Evolutionary conservation across 768 basidiomycete genomes (phyloP), one percentile per base, ranked within the genome.

Genomic region (Hygrophorus pudorinus): DNA sequence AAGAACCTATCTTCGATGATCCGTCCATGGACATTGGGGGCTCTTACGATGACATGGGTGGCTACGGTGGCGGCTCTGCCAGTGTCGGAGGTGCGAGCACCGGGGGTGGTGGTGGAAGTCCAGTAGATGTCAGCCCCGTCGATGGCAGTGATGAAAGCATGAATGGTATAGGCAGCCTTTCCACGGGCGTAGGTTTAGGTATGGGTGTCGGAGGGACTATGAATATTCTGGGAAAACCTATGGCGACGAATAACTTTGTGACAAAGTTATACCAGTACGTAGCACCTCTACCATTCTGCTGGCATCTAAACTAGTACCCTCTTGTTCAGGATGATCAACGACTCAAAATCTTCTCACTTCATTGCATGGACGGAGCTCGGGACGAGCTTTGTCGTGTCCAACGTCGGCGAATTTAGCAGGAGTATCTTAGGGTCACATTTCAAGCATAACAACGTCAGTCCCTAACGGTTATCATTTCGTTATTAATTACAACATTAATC

Each of bases 401-500:
- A 87, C 48, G 84, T 86, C 38, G 82, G 83, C 59, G 85, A 88
- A 58, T 90, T 91, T 59, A 87, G 85, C 52, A 70, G 85, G 48
- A 85, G 77, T 55, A 88, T 89, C 52, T 70, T 91, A 24, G 86
- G 86, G 2, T 78, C 81, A 2, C 87, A 91, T 58, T 91, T 90
- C 65, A 90, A 89, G 62, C 88, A 91, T 64, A 89, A 88, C 60
- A 89, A 89, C 58, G 85, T 85, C 48, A 45, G 83, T 65, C 16
- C 45, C 17, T 31, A 30, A 29, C 39, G 42, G 46, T 37, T 39
- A 47, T 46, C 21, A 33, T 33, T 45, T 13, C 14, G n/a, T n/a
- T n/a, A n/a, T 13, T 14, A 13, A 14, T 28, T 42, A 17, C 12
- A 14, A 39, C 5, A n/a, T 13, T 16, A 16, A 27, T 29, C n/a